Percentiles rank a stretch among this genome's conserved stretches.
Conservation (phyloP, 1,284 basidiomycete genomes). For the Ustilago hordei region DNA sequence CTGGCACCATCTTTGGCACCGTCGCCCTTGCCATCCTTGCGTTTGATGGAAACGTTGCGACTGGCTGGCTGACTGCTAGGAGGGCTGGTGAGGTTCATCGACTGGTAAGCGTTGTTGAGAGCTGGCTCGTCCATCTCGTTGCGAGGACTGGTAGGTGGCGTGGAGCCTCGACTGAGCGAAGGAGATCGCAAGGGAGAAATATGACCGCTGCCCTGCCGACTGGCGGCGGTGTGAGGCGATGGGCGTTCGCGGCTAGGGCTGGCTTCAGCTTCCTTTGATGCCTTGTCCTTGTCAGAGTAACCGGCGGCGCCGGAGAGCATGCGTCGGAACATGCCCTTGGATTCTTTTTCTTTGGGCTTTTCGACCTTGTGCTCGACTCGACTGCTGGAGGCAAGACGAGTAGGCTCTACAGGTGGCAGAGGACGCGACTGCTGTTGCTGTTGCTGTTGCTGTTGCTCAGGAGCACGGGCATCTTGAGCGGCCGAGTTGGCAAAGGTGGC, state of each 20-base stretch:
- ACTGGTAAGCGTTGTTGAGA: conserved; percentile 46
- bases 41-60: conserved; percentile 59
- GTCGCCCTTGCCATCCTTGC: conserved; percentile 41
- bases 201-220: conserved; percentile 45
- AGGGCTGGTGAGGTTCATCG: conserved; percentile 53
- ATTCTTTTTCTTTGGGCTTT: conserved; percentile 59
- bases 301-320: conserved; percentile 61
- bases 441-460: neutral
- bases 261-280: conserved; percentile 8
- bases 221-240: conserved; percentile 28
- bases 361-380: conserved; percentile 21
- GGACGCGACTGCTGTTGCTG: conserved; percentile 5
- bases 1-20: conserved; percentile 22
- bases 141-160: conserved; percentile 55
- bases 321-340: conserved; percentile 62
- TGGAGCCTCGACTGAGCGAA: conserved; percentile 44
- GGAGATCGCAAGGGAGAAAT: conserved; percentile 53
- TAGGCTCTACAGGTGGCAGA: conserved; percentile 21
- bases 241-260: conserved; percentile 43
- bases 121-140: conserved; percentile 51
- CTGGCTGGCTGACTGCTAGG: conserved; percentile 55
- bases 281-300: conserved; percentile 37
- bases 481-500: conserved; percentile 15
- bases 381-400: conserved; percentile 23
- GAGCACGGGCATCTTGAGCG: conserved; percentile 6